Evolutionary conservation across 2,329 filamentous ascomycete species (phyloP).

Genomic region (Aspergillus fijiensis): DNA sequence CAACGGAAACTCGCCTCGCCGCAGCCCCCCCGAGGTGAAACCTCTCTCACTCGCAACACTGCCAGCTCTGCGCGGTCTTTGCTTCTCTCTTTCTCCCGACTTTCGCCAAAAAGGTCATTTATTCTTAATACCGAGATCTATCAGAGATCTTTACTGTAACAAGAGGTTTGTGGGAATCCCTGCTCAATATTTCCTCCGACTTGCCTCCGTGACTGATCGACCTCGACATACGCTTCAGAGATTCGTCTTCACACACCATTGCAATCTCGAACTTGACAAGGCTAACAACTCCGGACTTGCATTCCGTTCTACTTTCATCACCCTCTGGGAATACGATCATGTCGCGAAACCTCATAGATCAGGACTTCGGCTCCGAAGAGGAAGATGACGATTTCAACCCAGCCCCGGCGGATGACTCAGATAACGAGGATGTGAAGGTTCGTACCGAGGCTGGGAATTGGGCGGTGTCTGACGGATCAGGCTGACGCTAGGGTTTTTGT

Average conservation of each 20-base stretch:
- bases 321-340: slow-evolving; percentile 14
- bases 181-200: no score
- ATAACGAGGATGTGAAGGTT: slow-evolving; percentile 60
- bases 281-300: background rate
- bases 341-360: slow-evolving; percentile 49
- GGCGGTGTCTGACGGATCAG: slow-evolving; percentile 6
- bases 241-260: background rate
- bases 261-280: no score
- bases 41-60: background rate
- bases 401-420: slow-evolving; percentile 68
- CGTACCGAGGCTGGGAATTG: slow-evolving; percentile 14
- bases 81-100: background rate
- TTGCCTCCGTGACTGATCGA: no score
- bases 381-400: slow-evolving; percentile 92
- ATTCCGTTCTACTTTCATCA: background rate
- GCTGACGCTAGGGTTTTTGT: slow-evolving; percentile 18
- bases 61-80: background rate
- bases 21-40: background rate
- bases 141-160: background rate
- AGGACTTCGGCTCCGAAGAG: slow-evolving; percentile 59
- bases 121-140: background rate
- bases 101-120: background rate
- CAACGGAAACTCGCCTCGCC: background rate
- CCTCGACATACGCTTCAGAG: no score
- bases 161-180: no score